Conservation (phyloP, 805 yeast species). For the Starmerella stellata region DNA sequence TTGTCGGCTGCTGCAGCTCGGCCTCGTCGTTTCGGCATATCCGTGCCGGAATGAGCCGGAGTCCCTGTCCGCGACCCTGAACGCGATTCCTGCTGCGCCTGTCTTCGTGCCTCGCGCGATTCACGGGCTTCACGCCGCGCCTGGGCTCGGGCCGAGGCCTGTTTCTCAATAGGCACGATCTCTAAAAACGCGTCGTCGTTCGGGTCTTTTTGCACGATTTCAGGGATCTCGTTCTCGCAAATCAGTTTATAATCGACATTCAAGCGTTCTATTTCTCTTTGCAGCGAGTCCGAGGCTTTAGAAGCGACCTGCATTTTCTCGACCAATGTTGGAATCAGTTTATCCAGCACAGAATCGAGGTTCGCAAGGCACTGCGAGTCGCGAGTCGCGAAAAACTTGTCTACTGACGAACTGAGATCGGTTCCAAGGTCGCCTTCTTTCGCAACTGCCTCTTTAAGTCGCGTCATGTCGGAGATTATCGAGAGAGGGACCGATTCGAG, state of each 20-base stretch:
- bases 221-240: constrained; percentile 64
- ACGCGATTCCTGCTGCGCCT: constrained; percentile 20
- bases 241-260: constrained; percentile 68
- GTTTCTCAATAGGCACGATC: constrained; percentile 30
- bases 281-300: constrained; percentile 63
- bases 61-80: constrained; percentile 9
- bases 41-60: constrained; percentile 6
- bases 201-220: constrained; percentile 36
- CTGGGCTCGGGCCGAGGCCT: constrained; percentile 61
- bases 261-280: constrained; percentile 50
- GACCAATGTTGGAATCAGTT: constrained; percentile 77
- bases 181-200: constrained; percentile 84
- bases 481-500: constrained; percentile 79
- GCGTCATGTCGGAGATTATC: constrained; percentile 64
- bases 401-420: constrained; percentile 37
- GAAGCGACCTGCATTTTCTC: constrained; percentile 96
- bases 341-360: constrained; percentile 33
- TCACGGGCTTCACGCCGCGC: constrained; percentile 83
- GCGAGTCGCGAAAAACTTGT: constrained; percentile 23
- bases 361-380: constrained; percentile 15
- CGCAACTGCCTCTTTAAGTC: constrained; percentile 85
- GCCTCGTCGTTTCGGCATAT: constrained; percentile 9
- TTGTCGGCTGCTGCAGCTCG: constrained; percentile 7
- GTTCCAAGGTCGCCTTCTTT: constrained; percentile 56
- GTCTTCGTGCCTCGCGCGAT: constrained; percentile 45